Evolutionary conservation across 2,329 filamentous ascomycete species (phyloP).

Genomic region (Beauveria rudraprayagi): DNA sequence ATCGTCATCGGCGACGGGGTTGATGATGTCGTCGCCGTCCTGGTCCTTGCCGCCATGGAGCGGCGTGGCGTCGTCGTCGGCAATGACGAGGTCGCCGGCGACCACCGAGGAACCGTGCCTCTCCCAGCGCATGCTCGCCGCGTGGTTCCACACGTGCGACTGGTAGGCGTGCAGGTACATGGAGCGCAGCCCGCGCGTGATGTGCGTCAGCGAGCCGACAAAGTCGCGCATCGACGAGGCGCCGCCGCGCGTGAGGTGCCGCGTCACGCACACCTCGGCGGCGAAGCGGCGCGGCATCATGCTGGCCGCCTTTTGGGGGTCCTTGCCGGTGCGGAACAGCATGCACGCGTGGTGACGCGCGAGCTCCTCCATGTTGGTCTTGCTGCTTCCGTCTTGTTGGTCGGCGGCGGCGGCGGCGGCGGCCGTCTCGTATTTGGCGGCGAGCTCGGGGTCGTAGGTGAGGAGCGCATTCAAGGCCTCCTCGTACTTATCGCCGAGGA

Average conservation of each 20-base stretch:
- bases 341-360: slow-evolving; percentile 71
- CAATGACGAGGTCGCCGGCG: slow-evolving; percentile 75
- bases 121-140: slow-evolving; percentile 72
- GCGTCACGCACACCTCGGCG: slow-evolving; percentile 71
- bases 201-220: slow-evolving; percentile 69
- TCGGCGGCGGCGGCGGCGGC: slow-evolving; percentile 17
- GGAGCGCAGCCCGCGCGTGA: slow-evolving; percentile 72
- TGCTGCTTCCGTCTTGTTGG: slow-evolving; percentile 40
- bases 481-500: slow-evolving; percentile 74
- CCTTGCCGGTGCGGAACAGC: slow-evolving; percentile 57
- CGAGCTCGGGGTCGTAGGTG: slow-evolving; percentile 57
- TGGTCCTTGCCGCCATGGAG: slow-evolving; percentile 52
- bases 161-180: slow-evolving; percentile 99
- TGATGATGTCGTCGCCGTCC: slow-evolving; percentile 40
- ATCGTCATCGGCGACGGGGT: slow-evolving; percentile 29
- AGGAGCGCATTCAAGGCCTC: slow-evolving; percentile 73
- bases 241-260: slow-evolving; percentile 55
- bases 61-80: slow-evolving; percentile 26
- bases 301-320: slow-evolving; percentile 52
- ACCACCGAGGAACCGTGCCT: slow-evolving; percentile 66
- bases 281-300: slow-evolving; percentile 72
- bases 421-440: slow-evolving; percentile 34
- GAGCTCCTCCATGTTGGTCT: slow-evolving; percentile 65
- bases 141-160: slow-evolving; percentile 87
- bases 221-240: slow-evolving; percentile 55